Evolutionary conservation across 2,329 filamentous ascomycete species (phyloP).

Genomic region (Colletotrichum zoysiae): DNA sequence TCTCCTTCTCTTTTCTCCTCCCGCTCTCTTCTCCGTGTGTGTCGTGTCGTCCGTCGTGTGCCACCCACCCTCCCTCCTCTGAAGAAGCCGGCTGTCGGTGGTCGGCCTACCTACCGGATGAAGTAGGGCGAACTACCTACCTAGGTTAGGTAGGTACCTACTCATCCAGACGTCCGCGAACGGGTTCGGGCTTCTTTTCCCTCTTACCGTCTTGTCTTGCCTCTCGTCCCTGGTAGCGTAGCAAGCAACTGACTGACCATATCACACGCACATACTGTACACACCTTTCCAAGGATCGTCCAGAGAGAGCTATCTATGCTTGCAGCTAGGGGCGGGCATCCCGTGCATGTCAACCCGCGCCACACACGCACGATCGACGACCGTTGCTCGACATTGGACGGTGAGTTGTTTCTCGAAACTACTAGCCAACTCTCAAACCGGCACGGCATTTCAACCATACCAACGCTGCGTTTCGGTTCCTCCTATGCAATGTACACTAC

Average conservation of each 20-base stretch:
- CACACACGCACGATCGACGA: constrained; percentile 14
- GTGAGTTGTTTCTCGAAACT: constrained; percentile 24
- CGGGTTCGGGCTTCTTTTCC: constrained; percentile 13
- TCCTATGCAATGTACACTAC: background rate
- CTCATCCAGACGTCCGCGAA: constrained; percentile 3
- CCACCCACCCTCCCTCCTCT: background rate
- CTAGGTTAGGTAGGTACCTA: too few relatives aligned
- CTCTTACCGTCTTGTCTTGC: background rate
- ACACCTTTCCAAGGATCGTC: constrained; percentile 16
- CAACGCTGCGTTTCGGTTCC: background rate
- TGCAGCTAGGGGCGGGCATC: background rate
- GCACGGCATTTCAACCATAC: constrained; percentile 14
- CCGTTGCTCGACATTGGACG: constrained; percentile 26
- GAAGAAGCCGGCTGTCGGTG: constrained; percentile 31
- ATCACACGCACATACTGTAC: constrained; percentile 39
- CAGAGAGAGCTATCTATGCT: constrained; percentile 12
- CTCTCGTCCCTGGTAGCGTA: constrained; percentile 8
- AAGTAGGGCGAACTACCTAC: constrained; percentile 24
- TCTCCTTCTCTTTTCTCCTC: background rate
- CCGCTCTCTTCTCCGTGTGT: background rate
- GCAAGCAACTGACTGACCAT: constrained; percentile 24
- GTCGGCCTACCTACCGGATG: constrained; percentile 25
- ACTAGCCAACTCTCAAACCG: constrained; percentile 7
- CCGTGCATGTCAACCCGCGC: constrained; percentile 26
- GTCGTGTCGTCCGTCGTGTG: background rate